A percentile compares a stretch with the other conserved stretches of the same genome.
phyloP scores from a whole-genome alignment of 78 protist genomes.

The Dictyostelium firmibasis region DNA sequence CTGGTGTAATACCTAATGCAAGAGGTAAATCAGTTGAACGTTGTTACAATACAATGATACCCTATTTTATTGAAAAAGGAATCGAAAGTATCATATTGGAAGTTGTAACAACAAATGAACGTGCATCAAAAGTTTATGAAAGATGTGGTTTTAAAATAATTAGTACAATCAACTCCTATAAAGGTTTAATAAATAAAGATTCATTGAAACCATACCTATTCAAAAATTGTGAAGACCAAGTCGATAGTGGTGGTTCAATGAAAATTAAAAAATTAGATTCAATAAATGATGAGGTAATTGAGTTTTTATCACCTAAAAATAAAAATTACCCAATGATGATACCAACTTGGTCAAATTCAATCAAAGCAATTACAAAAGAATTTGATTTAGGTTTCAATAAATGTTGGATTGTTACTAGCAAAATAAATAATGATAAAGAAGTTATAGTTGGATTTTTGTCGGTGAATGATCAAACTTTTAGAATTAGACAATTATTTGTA shows the following conservation, averaged over 20 bases:
- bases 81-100: not conserved
- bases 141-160: not conserved
- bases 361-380: not conserved
- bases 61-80: not conserved
- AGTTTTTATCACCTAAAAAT: not conserved
- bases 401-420: not conserved
- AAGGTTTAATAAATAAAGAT: not conserved
- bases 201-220: not conserved
- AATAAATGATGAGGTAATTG: not conserved
- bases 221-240: not conserved
- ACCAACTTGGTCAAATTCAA: not conserved
- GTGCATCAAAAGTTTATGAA: not conserved
- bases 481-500: constrained; percentile 7
- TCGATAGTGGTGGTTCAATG: not conserved
- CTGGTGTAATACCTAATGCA: constrained; percentile 15
- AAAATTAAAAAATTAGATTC: not conserved
- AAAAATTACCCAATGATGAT: not conserved
- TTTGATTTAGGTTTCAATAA: not conserved
- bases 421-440: not conserved
- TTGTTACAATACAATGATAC: not conserved
- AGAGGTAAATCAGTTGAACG: not conserved
- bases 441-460: not conserved
- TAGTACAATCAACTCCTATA: not conserved
- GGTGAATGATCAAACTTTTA: not conserved
- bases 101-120: not conserved